These are phyloP conservation scores for Komagataella pseudopastoris DNA, from an alignment of 805 yeast genomes.

Conservation along the genomic window DNA sequence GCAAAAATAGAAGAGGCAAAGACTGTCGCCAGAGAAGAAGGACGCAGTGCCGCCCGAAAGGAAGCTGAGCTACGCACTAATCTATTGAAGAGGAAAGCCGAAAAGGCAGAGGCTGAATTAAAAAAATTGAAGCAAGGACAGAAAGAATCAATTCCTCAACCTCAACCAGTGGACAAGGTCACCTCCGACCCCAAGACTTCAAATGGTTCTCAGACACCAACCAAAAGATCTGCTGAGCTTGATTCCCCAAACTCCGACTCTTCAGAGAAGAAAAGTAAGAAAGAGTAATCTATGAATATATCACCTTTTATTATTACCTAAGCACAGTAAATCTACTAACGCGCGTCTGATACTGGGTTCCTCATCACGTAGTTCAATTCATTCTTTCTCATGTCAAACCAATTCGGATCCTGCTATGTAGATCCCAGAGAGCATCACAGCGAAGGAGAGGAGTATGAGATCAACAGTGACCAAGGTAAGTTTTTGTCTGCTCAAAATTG, in stretches of 20 bases:
- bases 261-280: not conserved
- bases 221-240: not conserved
- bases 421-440: not conserved
- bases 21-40: conserved; percentile 18
- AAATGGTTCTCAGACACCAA: not conserved
- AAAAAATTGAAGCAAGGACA: conserved; percentile 6
- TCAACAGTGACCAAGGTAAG: not conserved
- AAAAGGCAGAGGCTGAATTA: conserved; percentile 29
- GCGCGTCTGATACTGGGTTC: not conserved
- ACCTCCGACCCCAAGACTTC: not conserved
- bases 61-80: conserved; percentile 45
- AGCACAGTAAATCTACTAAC: not conserved
- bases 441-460: not conserved
- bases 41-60: conserved; percentile 36
- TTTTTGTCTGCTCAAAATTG: not conserved
- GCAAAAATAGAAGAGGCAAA: conserved; percentile 3
- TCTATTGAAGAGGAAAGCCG: conserved; percentile 40
- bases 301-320: not conserved
- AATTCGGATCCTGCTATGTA: not conserved
- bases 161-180: not conserved
- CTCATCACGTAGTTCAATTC: not conserved
- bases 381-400: not conserved
- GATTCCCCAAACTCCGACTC: not conserved
- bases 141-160: not conserved
- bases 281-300: not conserved